A percentile compares a stretch with the other conserved stretches of the same genome.
phyloP scores from a whole-genome alignment of 1,284 basidiomycete genomes.

The Megacollybia platyphylla region DNA sequence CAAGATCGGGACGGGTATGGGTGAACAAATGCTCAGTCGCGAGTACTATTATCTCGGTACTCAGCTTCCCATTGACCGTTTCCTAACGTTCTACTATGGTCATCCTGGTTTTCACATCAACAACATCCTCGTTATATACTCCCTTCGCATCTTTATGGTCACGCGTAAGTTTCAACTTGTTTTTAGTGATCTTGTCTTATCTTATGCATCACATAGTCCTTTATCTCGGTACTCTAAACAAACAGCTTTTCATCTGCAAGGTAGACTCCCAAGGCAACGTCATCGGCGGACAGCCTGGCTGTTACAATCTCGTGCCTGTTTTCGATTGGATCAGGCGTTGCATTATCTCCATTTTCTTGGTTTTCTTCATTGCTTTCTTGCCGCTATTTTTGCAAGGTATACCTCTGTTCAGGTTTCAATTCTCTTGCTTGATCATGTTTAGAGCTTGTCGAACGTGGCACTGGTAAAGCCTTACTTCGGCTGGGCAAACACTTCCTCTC shows the following conservation, averaged over 20 bases:
- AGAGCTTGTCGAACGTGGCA: constrained; percentile 92
- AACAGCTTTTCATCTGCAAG: constrained; percentile 76
- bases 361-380: constrained; percentile 93
- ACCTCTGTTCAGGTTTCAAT: constrained; percentile 7
- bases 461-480: constrained; percentile 86
- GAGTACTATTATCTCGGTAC: constrained; percentile 99
- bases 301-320: constrained; percentile 89
- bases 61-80: constrained; percentile 94
- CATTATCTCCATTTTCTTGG: constrained; percentile 92
- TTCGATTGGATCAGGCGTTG: constrained; percentile 96
- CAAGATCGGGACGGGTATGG: constrained; percentile 99
- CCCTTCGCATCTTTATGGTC: constrained; percentile 92
- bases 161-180: constrained; percentile 44
- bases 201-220: constrained; percentile 39
- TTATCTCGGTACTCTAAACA: constrained; percentile 91
- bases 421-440: constrained; percentile 4
- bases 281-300: constrained; percentile 72
- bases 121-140: constrained; percentile 97
- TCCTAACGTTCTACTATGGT: constrained; percentile 99
- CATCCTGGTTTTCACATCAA: constrained; percentile 99
- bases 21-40: constrained; percentile 98
- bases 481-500: constrained; percentile 92
- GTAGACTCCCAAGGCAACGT: constrained; percentile 74
- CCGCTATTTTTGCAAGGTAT: constrained; percentile 89
- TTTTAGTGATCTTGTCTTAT: constrained; percentile 2